Conservation (phyloP, 495 filamentous ascomycete species). For the Aspergillus egyptiacus region DNA sequence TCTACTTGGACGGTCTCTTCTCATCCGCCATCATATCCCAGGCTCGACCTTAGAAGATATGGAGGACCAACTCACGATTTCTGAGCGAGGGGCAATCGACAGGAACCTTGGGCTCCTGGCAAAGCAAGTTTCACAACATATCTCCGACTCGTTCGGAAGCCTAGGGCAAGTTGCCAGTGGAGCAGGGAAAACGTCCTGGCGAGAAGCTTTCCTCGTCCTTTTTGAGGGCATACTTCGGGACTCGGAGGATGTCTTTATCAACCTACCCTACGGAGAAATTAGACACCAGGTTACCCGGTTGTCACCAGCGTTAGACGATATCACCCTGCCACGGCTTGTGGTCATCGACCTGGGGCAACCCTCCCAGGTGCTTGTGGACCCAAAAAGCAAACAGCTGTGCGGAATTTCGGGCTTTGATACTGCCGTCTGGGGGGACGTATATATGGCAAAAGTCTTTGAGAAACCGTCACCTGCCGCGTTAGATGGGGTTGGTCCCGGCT, state of each 20-base stretch:
- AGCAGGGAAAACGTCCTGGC: slow-evolving; percentile 52
- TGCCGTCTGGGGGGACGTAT: slow-evolving; percentile 46
- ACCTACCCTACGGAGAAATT: slow-evolving; percentile 59
- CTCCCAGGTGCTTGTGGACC: slow-evolving; percentile 54
- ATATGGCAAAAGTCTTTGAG: slow-evolving; percentile 43
- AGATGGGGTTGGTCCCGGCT: slow-evolving; percentile 35
- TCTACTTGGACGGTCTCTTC: slow-evolving; percentile 39
- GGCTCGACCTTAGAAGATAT: slow-evolving; percentile 42
- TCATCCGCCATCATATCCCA: slow-evolving; percentile 44
- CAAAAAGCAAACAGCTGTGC: slow-evolving; percentile 36
- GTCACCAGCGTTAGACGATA: slow-evolving; percentile 47
- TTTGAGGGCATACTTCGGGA: slow-evolving; percentile 61
- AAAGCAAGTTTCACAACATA: slow-evolving; percentile 35
- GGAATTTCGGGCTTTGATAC: slow-evolving; percentile 43
- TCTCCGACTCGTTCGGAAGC: slow-evolving; percentile 44
- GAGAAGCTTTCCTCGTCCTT: slow-evolving; percentile 52
- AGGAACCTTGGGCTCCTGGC: slow-evolving; percentile 30
- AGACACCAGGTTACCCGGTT: slow-evolving; percentile 46
- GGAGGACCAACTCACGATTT: slow-evolving; percentile 27
- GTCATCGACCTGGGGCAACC: slow-evolving; percentile 52
- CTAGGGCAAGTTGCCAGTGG: slow-evolving; percentile 42
- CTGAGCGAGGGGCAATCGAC: slow-evolving; percentile 41
- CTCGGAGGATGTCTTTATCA: slow-evolving; percentile 63
- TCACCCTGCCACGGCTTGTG: slow-evolving; percentile 51
- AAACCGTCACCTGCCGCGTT: slow-evolving; percentile 28